Evolutionary conservation across 2,329 filamentous ascomycete species (phyloP).

Genomic region (Claviceps quebecensis): DNA sequence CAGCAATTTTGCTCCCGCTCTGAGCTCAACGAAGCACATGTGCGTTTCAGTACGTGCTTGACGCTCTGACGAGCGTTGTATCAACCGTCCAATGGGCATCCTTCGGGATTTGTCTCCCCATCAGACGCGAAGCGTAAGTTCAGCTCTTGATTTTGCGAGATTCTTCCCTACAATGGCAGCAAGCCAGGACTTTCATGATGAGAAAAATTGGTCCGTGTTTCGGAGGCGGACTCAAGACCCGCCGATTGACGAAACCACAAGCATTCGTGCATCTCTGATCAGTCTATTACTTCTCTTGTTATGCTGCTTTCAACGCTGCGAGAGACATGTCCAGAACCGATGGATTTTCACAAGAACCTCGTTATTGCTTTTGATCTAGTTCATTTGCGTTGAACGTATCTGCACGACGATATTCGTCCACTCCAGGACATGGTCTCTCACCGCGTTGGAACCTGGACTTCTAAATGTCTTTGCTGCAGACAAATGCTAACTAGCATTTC

Average conservation of each 20-base stretch:
- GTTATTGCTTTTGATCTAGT: not conserved
- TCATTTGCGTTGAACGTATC: not conserved
- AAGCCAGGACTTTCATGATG: conserved; percentile 37
- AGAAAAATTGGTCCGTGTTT: conserved; percentile 92
- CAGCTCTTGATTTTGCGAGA: not conserved
- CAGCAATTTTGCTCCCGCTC: not conserved
- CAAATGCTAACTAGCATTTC: not conserved
- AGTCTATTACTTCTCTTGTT: not conserved
- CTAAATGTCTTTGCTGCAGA: not conserved
- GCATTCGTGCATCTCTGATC: conserved; percentile 65
- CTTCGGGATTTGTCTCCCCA: not conserved
- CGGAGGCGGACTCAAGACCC: conserved; percentile 88
- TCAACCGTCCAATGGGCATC: not conserved
- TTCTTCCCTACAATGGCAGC: not conserved
- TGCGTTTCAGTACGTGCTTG: too few relatives aligned
- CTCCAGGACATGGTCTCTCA: not conserved
- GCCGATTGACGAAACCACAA: conserved; percentile 63
- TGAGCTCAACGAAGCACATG: not conserved
- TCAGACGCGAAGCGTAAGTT: conserved; percentile 2
- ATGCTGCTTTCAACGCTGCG: not conserved
- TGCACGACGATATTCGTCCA: not conserved
- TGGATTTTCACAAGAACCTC: not conserved
- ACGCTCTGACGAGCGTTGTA: not conserved
- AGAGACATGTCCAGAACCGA: not conserved
- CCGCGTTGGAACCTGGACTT: not conserved